Evolutionary conservation across 164 flowering plant genomes (phyloP), one percentile per base, ranked within the genome.

Genomic region (Sedum album): DNA sequence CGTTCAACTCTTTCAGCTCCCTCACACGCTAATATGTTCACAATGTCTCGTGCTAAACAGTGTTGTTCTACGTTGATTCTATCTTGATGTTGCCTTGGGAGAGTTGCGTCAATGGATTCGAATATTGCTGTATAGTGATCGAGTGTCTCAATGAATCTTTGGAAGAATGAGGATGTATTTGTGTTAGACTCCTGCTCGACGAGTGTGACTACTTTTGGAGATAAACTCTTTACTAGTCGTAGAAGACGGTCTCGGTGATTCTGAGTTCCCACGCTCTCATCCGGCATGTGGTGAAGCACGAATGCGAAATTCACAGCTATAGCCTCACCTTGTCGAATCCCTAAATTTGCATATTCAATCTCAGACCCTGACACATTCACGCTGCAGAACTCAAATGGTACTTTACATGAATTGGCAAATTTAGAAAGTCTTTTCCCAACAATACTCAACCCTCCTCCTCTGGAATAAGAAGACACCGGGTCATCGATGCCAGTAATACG

Each of bases 401-500:
- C 87, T 13, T 83, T 80, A 68, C 82, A 82, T 20, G 77, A 69
- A 66, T 76, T 70, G n/a, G 96, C 96, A 61, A 90, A 73, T 68
- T 18, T 73, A 2, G 82, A 68, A n/a, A 90, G 74, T 70, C 88
- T 82, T 64, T 79, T 68, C 18, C 91, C 89, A 21, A 90, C 96
- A 33, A 88, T 72, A 7, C 81, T 76, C 42, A 87, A 82, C 26
- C 91, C 91, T 31, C 93, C 91, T 66, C 84, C 85, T 20, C 93
- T 73, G 31, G 93, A 89, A 73, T 80, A 81, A 21, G 88, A 83
- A 18, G 88, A 85, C 0, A 70, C 41, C 10, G 88, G 71, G 66
- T 87, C 96, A 75, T 87, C 93, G 23, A 89, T 77, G 39, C 93
- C 93, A 0, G 96, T 87, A 51, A 89, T 85, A 30, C 93, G 83